These are phyloP conservation scores for Boletus rubescentipes DNA, from an alignment of 768 basidiomycete genomes.

Conservation along the genomic window DNA sequence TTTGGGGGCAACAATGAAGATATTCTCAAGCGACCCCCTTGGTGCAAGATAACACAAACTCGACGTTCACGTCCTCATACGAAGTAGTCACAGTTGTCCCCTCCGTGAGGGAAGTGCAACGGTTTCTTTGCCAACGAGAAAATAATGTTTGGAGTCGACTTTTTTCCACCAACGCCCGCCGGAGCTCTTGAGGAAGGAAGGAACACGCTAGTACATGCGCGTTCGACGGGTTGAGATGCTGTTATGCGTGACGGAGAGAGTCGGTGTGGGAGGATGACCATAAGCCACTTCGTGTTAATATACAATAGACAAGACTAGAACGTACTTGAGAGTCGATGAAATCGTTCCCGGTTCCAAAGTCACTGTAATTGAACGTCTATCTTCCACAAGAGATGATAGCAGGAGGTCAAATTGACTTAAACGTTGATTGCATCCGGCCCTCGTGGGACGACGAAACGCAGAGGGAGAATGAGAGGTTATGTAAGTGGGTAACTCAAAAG, in stretches of 20 bases:
- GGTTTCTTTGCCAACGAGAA: constrained; percentile 37
- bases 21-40: not conserved
- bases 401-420: not conserved
- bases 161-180: constrained; percentile 28
- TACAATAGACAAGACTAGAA: not conserved
- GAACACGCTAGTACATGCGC: constrained; percentile 3
- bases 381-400: not conserved
- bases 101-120: not conserved
- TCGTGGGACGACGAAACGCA: not conserved
- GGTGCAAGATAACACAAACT: constrained; percentile 11
- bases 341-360: not conserved
- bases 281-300: not conserved
- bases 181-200: constrained; percentile 24
- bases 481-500: not conserved
- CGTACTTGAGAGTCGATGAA: not conserved
- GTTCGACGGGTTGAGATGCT: not conserved
- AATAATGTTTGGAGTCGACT: constrained; percentile 39
- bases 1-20: constrained; percentile 16
- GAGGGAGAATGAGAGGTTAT: too few relatives aligned
- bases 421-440: not conserved
- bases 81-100: too few relatives aligned
- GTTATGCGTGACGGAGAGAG: constrained; percentile 15
- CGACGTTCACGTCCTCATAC: too few relatives aligned
- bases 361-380: not conserved
- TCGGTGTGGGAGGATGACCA: not conserved